Conservation (phyloP, 306 rosid genomes). For the Oemleria cerasiformis region DNA sequence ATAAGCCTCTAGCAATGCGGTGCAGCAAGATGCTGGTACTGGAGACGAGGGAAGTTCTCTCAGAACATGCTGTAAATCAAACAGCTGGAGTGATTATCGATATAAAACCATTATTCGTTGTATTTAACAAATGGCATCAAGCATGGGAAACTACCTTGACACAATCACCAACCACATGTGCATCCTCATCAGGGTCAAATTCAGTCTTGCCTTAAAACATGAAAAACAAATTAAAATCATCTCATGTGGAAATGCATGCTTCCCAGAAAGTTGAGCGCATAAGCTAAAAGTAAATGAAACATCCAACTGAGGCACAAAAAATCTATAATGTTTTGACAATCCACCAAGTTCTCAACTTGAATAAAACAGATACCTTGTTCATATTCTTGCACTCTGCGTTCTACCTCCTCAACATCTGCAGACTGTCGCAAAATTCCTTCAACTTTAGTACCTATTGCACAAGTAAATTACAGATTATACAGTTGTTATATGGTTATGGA, state of each 20-base stretch:
- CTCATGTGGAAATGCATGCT: constrained; percentile 16
- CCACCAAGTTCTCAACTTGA: constrained; percentile 20
- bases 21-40: constrained; percentile 98
- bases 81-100: constrained; percentile 11
- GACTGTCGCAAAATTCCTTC: constrained; percentile 97
- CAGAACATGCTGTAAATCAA: constrained; percentile 78
- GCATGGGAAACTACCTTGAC: constrained; percentile 61
- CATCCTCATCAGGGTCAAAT: constrained; percentile 82
- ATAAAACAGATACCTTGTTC: constrained; percentile 71
- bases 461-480: constrained; percentile 3
- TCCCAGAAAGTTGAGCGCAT: not conserved
- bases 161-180: constrained; percentile 98
- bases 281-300: constrained; percentile 9
- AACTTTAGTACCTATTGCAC: constrained; percentile 59
- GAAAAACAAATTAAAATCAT: constrained; percentile 26
- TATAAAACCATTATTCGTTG: constrained; percentile 4
- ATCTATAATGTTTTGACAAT: not conserved
- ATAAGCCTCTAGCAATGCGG: constrained; percentile 92
- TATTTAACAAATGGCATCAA: not conserved
- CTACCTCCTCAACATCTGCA: constrained; percentile 99
- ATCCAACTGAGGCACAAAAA: constrained; percentile 11
- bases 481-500: not conserved
- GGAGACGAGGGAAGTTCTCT: constrained; percentile 99
- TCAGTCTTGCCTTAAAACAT: constrained; percentile 74
- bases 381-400: constrained; percentile 88